These are phyloP conservation scores for Microcyclospora tardicrescens DNA, from an alignment of 2,329 filamentous ascomycete genomes.

Conservation along the genomic window DNA sequence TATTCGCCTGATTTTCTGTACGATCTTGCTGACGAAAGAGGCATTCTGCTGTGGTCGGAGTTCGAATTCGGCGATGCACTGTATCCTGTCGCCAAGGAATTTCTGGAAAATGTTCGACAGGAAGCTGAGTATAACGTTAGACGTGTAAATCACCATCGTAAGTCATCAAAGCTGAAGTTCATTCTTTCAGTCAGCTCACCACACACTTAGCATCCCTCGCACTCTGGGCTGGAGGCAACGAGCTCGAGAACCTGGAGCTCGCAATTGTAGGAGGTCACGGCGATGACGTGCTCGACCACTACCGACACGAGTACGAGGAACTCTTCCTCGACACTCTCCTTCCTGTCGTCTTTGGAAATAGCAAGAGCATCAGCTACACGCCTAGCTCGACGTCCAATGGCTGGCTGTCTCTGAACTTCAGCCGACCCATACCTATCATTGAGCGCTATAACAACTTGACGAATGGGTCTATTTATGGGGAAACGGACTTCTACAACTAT, in stretches of 20 bases:
- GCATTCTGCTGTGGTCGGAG: conserved; percentile 50
- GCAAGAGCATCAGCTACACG: conserved; percentile 46
- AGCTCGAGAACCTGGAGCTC: conserved; percentile 46
- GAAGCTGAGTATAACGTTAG: conserved; percentile 49
- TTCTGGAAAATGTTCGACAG: conserved; percentile 42
- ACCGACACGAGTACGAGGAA: conserved; percentile 43
- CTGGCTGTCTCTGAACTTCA: conserved; percentile 42
- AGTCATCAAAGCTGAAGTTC: neutral
- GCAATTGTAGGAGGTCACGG: conserved; percentile 24
- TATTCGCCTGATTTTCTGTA: conserved; percentile 51
- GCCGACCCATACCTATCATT: conserved; percentile 32
- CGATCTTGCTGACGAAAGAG: conserved; percentile 48
- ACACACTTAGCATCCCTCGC: conserved; percentile 20
- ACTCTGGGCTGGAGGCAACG: conserved; percentile 37
- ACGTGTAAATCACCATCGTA: conserved; percentile 47
- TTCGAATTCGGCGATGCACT: conserved; percentile 50
- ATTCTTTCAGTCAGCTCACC: neutral
- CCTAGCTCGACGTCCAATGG: conserved; percentile 49
- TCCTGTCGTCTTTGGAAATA: conserved; percentile 45
- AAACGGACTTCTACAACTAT: conserved; percentile 47
- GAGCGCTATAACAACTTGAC: conserved; percentile 45
- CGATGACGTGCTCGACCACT: conserved; percentile 32
- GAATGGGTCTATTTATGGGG: conserved; percentile 42
- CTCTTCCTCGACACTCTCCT: conserved; percentile 44
- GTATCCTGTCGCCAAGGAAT: conserved; percentile 42